Conservation (phyloP, 2,329 filamentous ascomycete genomes). For the Colletotrichum sp. region DNA sequence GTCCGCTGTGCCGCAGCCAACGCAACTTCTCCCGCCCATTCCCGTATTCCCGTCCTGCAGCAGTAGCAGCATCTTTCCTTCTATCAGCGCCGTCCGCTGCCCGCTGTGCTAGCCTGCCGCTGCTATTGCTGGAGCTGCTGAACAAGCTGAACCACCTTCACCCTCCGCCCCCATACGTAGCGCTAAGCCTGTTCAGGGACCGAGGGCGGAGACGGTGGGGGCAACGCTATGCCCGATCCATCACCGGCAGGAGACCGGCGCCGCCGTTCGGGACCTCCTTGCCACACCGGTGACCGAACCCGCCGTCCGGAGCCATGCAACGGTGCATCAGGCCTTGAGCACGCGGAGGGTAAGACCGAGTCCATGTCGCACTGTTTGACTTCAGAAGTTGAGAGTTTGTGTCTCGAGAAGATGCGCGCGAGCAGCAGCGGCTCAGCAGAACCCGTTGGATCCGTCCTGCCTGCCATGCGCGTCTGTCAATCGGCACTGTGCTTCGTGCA, state of each 20-base stretch:
- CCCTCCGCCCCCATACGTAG: neutral
- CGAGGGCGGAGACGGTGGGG: neutral
- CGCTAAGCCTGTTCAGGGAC: slow-evolving; percentile 11
- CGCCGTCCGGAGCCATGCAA: neutral
- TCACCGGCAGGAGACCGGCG: slow-evolving; percentile 7
- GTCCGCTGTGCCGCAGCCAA: neutral
- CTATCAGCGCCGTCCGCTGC: neutral
- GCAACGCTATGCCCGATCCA: neutral
- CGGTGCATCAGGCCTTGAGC: neutral
- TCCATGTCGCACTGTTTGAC: neutral
- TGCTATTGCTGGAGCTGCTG: neutral
- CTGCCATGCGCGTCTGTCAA: neutral
- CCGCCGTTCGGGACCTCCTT: neutral
- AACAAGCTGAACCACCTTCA: slow-evolving; percentile 3
- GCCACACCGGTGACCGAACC: slow-evolving; percentile 15
- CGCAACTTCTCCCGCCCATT: neutral
- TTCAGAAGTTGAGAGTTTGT: neutral
- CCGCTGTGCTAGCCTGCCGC: neutral
- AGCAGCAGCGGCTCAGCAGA: neutral
- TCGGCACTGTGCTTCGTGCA: neutral
- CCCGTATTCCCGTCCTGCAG: neutral
- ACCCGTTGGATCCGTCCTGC: neutral
- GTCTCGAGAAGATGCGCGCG: neutral
- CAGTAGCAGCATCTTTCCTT: neutral
- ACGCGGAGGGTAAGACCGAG: neutral